Base-by-base conservation (phyloP, 179 eudicot species). In the Patellifolia procumbens region DNA sequence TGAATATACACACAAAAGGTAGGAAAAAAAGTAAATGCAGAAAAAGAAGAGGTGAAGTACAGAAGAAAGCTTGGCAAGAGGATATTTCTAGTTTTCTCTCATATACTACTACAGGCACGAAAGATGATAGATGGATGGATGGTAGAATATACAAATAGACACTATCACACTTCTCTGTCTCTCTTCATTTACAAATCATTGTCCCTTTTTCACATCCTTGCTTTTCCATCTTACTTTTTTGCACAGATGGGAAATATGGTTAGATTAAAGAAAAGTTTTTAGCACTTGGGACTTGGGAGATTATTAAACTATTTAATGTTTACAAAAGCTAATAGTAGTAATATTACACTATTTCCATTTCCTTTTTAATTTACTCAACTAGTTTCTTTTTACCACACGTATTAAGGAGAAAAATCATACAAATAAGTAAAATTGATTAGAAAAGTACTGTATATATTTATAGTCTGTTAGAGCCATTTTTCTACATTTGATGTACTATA, bases 171-270 rank as follows among this genome's bases (percentile, higher is more conserved):
- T 46, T 28, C n/a, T 49, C 28, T 64, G 55, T 74, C 60, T 80
- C 72, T 68, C 74, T 76, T 75, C 58, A 78, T 84, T 84, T 73
- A 75, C 82, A 81, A 78, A 81, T 84, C 80, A 84, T 84, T 81
- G 82, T 76, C 73, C 75, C 76, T 73, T 78, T 70, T 81, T 74
- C n/a, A 78, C 79, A 77, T 66, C 76, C 72, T 75, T 81, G 77
- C 84, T 78, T 81, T 78, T 78, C 60, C 77, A 48, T 46, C 78
- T 34, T 28, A 81, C 84, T 70, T 75, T 84, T 72, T 72, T 46
- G 70, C 70, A 74, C 32, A 80, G 71, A 68, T 76, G 49, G 74
- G 69, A 83, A 83, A 80, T 80, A 71, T 78, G 68, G 73, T 74
- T 74, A 73, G 68, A 82, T 78, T 86, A 79, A 78, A 84, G 55